Evolutionary conservation across 2,329 filamentous ascomycete genomes (phyloP), one percentile per base, ranked within the genome.

Genomic region (Knufia petricola): DNA sequence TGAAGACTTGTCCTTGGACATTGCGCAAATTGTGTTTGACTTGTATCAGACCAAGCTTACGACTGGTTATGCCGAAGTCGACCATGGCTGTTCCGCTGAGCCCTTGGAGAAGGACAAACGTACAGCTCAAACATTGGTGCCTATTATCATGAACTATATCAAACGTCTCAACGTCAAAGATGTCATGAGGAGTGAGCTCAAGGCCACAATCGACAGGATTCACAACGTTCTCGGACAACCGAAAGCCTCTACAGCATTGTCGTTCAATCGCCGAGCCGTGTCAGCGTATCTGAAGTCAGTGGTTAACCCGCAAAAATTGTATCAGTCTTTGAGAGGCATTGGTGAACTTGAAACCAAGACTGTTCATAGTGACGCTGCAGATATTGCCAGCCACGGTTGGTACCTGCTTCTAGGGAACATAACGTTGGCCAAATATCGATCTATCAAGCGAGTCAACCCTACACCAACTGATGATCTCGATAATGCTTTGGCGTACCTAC

Each of bases 321-420:
- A 85, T 61, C 78, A 82, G 55, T 86, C 86, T n/a, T 74, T 94
- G 31, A 81, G 80, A 53, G 92, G 92, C 9, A 77, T 85, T 31
- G 77, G 88, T 6, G 79, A 81, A 45, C 76, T 94, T 19, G 80
- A 89, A 50, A 80, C 84, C 1, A 76, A 86, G 3, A 73, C 78
- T 0, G 81, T 89, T 6, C 78, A 82, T 1, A 75, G 78, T 0
- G 84, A 92, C 50, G 82, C 81, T 46, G 76, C 78, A 0, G 68
- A 72, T 10, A 70, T 94, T 28, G 88, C 89, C 0, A 79, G 79
- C 20, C 84, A 87, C 56, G 86, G 88, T 39, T 96, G 90, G 90
- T 95, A 87, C 64, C 95, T 92, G 64, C 70, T 95, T 24, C 78
- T 94, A 53, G 90, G 90, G 17, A 85, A 92, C 74, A 85, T 94